phyloP scores from a whole-genome alignment of 768 basidiomycete genomes.

The Hypholoma sublateritium region DNA sequence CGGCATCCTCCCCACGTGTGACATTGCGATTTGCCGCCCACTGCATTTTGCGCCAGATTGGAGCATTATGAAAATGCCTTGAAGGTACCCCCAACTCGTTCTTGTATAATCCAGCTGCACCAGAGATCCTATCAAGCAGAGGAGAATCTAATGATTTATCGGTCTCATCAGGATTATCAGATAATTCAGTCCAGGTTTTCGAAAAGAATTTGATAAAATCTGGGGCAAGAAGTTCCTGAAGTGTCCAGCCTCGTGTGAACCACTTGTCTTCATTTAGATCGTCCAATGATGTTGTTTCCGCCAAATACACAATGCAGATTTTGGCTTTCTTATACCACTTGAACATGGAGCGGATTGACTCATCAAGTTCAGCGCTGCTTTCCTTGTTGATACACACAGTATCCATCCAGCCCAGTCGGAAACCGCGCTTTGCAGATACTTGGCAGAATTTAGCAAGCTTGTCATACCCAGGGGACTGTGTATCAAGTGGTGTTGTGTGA shows the following conservation, averaged over 20 bases:
- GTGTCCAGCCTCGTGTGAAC: slow-evolving; percentile 3
- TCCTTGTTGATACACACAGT: not conserved
- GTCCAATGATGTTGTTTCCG: not conserved
- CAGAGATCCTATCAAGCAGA: not conserved
- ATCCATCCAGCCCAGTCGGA: slow-evolving; percentile 1
- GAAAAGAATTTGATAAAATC: not conserved
- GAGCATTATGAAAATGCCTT: not conserved
- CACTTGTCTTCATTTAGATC: not conserved
- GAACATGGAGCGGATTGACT: slow-evolving; percentile 3
- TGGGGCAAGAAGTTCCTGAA: not conserved
- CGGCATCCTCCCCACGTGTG: not conserved
- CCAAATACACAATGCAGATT: not conserved
- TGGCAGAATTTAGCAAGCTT: not conserved
- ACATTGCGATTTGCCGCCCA: slow-evolving; percentile 2
- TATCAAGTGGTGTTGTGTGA: too few relatives aligned
- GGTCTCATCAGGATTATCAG: not conserved
- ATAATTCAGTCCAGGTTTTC: not conserved
- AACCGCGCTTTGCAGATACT: not conserved
- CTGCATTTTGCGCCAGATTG: slow-evolving; percentile 1
- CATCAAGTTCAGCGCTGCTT: slow-evolving; percentile 1
- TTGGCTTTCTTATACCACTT: not conserved
- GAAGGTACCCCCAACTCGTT: not conserved
- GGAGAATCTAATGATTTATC: too few relatives aligned
- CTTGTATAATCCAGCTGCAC: not conserved
- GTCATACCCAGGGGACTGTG: not conserved